Percentiles rank a stretch among this genome's conserved stretches.
These are phyloP conservation scores for Verbena officinalis DNA, from an alignment of 257 asterid genomes.

Conservation along the genomic window DNA sequence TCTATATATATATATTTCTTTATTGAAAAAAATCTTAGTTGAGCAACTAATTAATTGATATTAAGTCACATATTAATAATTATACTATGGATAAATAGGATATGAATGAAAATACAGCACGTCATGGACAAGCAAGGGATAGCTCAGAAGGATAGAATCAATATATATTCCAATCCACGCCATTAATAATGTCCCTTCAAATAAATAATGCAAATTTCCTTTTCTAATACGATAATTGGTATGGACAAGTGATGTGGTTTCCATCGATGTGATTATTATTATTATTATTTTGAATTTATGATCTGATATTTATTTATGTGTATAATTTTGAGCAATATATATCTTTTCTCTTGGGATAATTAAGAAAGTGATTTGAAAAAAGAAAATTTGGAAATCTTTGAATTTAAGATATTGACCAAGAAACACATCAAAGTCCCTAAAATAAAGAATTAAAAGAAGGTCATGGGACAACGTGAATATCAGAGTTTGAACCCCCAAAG, in stretches of 20 bases:
- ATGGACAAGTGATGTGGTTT: too few species aligned
- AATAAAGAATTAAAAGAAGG: constrained; percentile 21
- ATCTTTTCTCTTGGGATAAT: too few species aligned
- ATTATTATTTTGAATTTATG: too few species aligned
- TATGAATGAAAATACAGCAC: constrained; percentile 24
- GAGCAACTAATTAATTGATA: constrained; percentile 18
- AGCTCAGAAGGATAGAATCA: constrained; percentile 22
- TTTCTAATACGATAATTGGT: too few species aligned
- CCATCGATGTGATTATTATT: too few species aligned
- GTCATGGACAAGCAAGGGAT: constrained; percentile 35
- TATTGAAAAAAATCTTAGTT: constrained; percentile 2
- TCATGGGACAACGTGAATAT: constrained; percentile 30
- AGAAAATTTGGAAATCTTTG: neutral
- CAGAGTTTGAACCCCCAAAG: constrained; percentile 33
- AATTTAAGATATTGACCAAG: constrained; percentile 18
- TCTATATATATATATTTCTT: too few species aligned
- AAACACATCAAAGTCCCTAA: constrained; percentile 16
- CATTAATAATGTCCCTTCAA: constrained; percentile 33
- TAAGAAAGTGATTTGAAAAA: too few species aligned
- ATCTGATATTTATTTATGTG: too few species aligned
- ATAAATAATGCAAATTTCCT: constrained; percentile 3
- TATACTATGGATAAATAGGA: constrained; percentile 12
- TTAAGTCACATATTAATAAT: too few species aligned
- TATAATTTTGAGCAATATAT: too few species aligned
- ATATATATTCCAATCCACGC: constrained; percentile 24